Evolutionary conservation across 73 alveolate species (phyloP).

Genomic region (Paramecium tetraurelia): DNA sequence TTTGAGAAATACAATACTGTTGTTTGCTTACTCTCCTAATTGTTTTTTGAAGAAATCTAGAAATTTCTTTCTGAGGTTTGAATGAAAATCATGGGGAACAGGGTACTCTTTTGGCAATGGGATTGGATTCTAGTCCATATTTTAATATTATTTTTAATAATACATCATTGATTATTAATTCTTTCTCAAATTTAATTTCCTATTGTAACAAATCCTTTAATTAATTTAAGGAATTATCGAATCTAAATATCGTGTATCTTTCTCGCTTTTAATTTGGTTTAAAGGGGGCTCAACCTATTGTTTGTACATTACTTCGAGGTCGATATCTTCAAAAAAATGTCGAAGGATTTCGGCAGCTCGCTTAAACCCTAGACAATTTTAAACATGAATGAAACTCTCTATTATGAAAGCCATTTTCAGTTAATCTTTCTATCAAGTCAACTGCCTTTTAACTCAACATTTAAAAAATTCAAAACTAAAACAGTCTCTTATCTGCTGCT

Average conservation of each 20-base stretch:
- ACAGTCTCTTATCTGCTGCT: neutral
- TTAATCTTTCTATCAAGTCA: neutral
- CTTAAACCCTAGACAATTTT: slow-evolving; percentile 70
- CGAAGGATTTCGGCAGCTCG: slow-evolving; percentile 84
- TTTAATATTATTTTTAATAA: neutral
- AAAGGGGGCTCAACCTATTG: neutral
- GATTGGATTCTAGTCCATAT: neutral
- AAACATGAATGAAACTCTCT: neutral
- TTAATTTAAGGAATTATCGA: neutral
- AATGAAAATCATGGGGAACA: neutral
- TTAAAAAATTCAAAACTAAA: no score
- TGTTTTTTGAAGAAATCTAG: neutral
- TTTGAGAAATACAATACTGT: neutral
- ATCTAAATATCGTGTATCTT: neutral
- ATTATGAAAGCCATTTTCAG: neutral
- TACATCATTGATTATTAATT: neutral
- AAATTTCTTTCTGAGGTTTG: neutral
- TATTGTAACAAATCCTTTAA: neutral
- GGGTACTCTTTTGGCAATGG: slow-evolving; percentile 36
- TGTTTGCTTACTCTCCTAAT: neutral
- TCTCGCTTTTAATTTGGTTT: neutral
- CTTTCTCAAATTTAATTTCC: neutral
- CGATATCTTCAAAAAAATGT: slow-evolving; percentile 83
- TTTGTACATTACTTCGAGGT: slow-evolving; percentile 67
- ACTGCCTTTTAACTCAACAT: neutral